Conservation (phyloP, 176 grass and related monocot genomes). For the Lolium multiflorum region DNA sequence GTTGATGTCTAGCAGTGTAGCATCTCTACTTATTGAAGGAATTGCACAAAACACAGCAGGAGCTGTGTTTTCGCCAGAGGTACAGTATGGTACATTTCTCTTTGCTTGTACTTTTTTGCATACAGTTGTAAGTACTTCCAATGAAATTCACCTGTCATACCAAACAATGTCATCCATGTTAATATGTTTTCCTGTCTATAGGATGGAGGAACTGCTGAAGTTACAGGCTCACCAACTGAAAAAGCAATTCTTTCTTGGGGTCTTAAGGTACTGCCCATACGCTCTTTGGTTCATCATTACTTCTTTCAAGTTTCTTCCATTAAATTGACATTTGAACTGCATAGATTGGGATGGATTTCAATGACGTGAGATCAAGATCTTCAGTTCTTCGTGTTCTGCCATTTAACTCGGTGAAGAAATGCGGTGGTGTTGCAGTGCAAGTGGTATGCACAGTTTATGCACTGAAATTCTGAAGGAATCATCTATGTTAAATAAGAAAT, state of each 20-base stretch:
- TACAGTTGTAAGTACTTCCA: not conserved
- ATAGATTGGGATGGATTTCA: conserved; percentile 77
- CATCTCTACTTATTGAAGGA: conserved; percentile 64
- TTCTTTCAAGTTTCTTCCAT: conserved; percentile 3
- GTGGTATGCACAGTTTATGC: conserved; percentile 53
- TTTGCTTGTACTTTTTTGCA: conserved; percentile 24
- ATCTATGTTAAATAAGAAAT: conserved; percentile 10
- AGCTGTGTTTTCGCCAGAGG: conserved; percentile 74
- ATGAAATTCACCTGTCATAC: not conserved
- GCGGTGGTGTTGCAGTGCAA: conserved; percentile 64
- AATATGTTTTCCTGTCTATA: conserved; percentile 15
- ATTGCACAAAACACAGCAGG: conserved; percentile 80
- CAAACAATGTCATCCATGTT: conserved; percentile 2
- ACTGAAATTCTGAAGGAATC: conserved; percentile 25
- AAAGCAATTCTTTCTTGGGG: conserved; percentile 74
- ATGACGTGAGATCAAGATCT: conserved; percentile 52
- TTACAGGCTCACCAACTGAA: conserved; percentile 70
- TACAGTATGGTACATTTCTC: conserved; percentile 13
- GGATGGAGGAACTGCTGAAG: conserved; percentile 55
- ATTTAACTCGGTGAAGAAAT: conserved; percentile 80
- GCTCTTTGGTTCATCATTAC: not conserved
- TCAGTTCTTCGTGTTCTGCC: conserved; percentile 61
- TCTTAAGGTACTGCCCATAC: conserved; percentile 49
- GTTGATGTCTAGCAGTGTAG: conserved; percentile 36
- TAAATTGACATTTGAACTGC: conserved; percentile 9